Conservation (phyloP, 148 eudicot genomes). For the Camellia granthamiana region DNA sequence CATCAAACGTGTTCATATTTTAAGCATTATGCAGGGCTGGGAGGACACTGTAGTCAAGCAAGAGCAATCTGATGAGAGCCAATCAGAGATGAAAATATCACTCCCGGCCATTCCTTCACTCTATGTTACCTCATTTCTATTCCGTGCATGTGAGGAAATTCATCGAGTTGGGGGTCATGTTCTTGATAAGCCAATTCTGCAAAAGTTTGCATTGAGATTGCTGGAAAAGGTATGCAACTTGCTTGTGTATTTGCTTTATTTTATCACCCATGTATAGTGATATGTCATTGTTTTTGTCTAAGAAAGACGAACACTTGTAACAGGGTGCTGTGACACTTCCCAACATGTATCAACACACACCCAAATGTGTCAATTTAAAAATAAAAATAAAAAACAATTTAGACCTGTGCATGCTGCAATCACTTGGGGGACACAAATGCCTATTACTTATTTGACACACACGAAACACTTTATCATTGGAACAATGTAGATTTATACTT, state of each 20-base stretch:
- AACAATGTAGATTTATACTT: no score
- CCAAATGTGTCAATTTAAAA: no score
- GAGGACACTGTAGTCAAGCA: conserved; percentile 90
- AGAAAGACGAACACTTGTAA: no score
- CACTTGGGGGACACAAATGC: no score
- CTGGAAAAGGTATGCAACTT: conserved; percentile 64
- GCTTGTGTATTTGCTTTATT: background rate
- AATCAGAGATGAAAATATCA: conserved; percentile 78
- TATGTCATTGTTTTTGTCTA: background rate
- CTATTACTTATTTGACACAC: no score
- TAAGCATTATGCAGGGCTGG: conserved; percentile 71
- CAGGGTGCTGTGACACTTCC: no score
- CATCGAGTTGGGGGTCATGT: conserved; percentile 95
- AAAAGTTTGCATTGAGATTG: conserved; percentile 62
- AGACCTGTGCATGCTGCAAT: no score
- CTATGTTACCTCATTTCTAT: conserved; percentile 76
- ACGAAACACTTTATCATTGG: no score
- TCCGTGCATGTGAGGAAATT: conserved; percentile 89
- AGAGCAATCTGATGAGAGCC: conserved; percentile 63
- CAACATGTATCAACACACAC: no score
- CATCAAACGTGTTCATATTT: conserved; percentile 9
- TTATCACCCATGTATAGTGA: background rate
- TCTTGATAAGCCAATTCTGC: conserved; percentile 75
- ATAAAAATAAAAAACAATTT: no score
- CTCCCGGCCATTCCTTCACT: conserved; percentile 93